Evolutionary conservation across 495 filamentous ascomycete genomes (phyloP), one percentile per base, ranked within the genome.

Genomic region (Aspergillus baeticus): DNA sequence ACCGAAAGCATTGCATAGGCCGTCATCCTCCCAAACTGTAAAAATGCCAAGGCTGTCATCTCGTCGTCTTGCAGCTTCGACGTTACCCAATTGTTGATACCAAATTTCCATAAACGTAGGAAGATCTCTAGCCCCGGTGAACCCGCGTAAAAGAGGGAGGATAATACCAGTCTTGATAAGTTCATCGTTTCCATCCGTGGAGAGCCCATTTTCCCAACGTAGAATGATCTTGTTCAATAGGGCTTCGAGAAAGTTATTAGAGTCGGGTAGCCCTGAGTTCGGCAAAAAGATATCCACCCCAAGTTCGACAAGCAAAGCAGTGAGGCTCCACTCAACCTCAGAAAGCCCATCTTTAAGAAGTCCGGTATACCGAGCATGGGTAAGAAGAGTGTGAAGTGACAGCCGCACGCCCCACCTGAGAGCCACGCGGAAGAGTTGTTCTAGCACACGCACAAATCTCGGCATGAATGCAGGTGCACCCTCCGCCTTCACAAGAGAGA

Each of bases 281-380:
- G 76, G 76, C 26, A 90, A 69, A 60, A 91, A 90, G 10, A 88
- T 79, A 63, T 90, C 86, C 3, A 84, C 77, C 54, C 90, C 87
- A 17, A 88, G 79, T 37, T 84, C 76, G 14, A 90, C 72, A 10
- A 87, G 70, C 45, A 83, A 73, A 20, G 82, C 75, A 3, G 89
- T 69, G 7, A 91, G 62, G 20, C 65, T 71, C 88, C 88, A 92
- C 38, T 87, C 74, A 7, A 78, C 76, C 23, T 75, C 61, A 18
- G 68, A 57, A 3, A 74, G 46, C 0, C 67, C 66, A 37, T 70
- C 65, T 42, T 69, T 69, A 14, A 74, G 61, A 18, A 83, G 59
- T 38, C 77, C 73, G 3, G 78, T 79, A 53, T 72, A 73, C 17
- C 68, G 51, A 47, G 71, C 69, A 63, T 77, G 74, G 3, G 71